These are phyloP conservation scores for Alternaria gaisen DNA, from an alignment of 2,329 filamentous ascomycete species.

Conservation along the genomic window DNA sequence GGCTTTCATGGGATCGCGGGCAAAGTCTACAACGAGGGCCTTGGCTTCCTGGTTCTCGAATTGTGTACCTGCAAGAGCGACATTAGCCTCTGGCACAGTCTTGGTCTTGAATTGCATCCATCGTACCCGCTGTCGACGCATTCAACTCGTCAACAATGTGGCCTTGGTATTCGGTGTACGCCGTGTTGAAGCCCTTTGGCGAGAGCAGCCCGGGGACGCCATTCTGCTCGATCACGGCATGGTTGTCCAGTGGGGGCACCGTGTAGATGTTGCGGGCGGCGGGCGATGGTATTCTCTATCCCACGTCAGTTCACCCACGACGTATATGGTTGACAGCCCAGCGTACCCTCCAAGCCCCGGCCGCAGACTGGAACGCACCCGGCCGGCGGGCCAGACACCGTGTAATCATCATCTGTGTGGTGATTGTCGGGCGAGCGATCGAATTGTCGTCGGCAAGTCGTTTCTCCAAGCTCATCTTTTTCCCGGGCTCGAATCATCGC, in stretches of 20 bases:
- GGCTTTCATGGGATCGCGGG: conserved; percentile 80
- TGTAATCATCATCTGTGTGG: conserved; percentile 45
- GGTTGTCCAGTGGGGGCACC: conserved; percentile 60
- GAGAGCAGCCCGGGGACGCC: conserved; percentile 78
- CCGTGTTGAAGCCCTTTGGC: conserved; percentile 72
- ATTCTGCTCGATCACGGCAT: conserved; percentile 55
- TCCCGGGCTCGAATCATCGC: conserved; percentile 25
- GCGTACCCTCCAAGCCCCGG: conserved; percentile 36
- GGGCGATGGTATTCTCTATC: conserved; percentile 35
- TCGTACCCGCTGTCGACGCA: conserved; percentile 72
- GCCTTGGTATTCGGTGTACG: conserved; percentile 85
- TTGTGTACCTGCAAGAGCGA: conserved; percentile 64
- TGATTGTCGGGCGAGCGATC: conserved; percentile 18
- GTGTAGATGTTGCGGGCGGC: conserved; percentile 49
- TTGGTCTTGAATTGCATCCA: neutral
- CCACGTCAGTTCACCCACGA: conserved; percentile 34
- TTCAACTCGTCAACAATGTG: conserved; percentile 81
- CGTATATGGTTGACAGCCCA: conserved; percentile 6
- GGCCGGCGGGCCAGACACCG: conserved; percentile 44
- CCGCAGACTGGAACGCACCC: conserved; percentile 31
- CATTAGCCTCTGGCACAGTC: conserved; percentile 10
- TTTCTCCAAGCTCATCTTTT: conserved; percentile 32
- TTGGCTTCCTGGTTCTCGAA: conserved; percentile 70
- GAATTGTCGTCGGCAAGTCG: conserved; percentile 24
- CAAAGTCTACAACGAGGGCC: conserved; percentile 75